Evolutionary conservation across 805 yeast species (phyloP).

Genomic region (Candida cerambycidarum): DNA sequence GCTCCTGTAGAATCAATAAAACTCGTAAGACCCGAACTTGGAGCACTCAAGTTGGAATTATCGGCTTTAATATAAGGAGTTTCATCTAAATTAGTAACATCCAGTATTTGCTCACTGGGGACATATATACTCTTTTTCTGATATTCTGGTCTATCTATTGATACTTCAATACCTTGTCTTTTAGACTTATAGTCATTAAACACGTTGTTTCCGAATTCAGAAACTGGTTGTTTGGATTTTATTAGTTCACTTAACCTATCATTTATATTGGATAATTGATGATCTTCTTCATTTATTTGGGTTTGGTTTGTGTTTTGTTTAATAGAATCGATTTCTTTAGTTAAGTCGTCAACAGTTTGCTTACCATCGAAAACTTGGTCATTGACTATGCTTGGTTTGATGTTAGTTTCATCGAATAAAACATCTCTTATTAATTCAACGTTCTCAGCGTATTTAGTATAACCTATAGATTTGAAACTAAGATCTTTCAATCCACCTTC

Average conservation of each 20-base stretch:
- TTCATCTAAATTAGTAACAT: constrained; percentile 22
- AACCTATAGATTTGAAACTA: constrained; percentile 41
- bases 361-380: constrained; percentile 21
- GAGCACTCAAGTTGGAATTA: not conserved
- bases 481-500: constrained; percentile 43
- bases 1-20: constrained; percentile 2
- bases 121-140: constrained; percentile 1
- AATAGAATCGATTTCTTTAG: not conserved
- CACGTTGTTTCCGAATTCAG: constrained; percentile 16
- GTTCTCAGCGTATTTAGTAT: constrained; percentile 36
- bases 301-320: not conserved
- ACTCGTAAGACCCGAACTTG: not conserved
- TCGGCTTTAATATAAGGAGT: constrained; percentile 14
- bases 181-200: constrained; percentile 16
- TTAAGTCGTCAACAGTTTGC: constrained; percentile 20
- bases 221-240: constrained; percentile 16
- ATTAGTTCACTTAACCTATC: constrained; percentile 15
- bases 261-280: constrained; percentile 5
- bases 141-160: constrained; percentile 17
- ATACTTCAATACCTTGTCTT: constrained; percentile 10
- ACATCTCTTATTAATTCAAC: constrained; percentile 31
- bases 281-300: not conserved
- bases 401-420: constrained; percentile 18
- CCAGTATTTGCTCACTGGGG: constrained; percentile 23
- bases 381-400: constrained; percentile 16